Evolutionary conservation across 2,329 filamentous ascomycete genomes (phyloP).

Genomic region (Aspergillus latus): DNA sequence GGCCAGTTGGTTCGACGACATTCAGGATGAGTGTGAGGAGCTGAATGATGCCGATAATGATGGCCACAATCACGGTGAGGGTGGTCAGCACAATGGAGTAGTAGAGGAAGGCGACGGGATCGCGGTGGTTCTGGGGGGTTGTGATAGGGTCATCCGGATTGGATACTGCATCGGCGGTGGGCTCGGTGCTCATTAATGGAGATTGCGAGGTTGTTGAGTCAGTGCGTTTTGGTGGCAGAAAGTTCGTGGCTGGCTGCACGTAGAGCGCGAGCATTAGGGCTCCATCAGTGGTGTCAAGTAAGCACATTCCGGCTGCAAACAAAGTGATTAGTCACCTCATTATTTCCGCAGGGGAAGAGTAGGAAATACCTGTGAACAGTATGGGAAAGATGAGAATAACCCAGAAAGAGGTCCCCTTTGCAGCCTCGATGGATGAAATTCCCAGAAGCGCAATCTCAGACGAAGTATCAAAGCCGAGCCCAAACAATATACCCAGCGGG

Average conservation of each 20-base stretch:
- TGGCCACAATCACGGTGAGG: conserved; percentile 78
- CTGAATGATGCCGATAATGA: conserved; percentile 84
- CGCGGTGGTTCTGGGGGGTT: conserved; percentile 57
- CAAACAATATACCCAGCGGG: conserved; percentile 82
- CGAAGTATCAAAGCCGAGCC: conserved; percentile 91
- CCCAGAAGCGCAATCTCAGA: conserved; percentile 91
- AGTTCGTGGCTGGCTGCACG: conserved; percentile 54
- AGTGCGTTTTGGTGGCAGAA: conserved; percentile 33
- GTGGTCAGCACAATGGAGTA: conserved; percentile 86
- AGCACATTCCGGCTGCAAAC: conserved; percentile 77
- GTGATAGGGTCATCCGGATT: conserved; percentile 18
- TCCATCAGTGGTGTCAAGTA: conserved; percentile 88
- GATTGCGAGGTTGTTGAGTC: conserved; percentile 18
- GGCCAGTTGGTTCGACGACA: conserved; percentile 68
- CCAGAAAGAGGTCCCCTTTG: conserved; percentile 87
- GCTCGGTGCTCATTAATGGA: conserved; percentile 17
- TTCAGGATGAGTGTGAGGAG: conserved; percentile 75
- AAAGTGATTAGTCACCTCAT: not conserved
- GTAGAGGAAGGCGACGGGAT: conserved; percentile 87
- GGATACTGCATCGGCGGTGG: not conserved
- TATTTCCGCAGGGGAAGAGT: not conserved
- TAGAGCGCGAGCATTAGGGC: conserved; percentile 95
- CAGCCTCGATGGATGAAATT: conserved; percentile 82
- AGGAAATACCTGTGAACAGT: conserved; percentile 73
- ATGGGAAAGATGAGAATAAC: conserved; percentile 88